phyloP scores from a whole-genome alignment of 2,329 filamentous ascomycete genomes.

The Dothideomycetes sp. region DNA sequence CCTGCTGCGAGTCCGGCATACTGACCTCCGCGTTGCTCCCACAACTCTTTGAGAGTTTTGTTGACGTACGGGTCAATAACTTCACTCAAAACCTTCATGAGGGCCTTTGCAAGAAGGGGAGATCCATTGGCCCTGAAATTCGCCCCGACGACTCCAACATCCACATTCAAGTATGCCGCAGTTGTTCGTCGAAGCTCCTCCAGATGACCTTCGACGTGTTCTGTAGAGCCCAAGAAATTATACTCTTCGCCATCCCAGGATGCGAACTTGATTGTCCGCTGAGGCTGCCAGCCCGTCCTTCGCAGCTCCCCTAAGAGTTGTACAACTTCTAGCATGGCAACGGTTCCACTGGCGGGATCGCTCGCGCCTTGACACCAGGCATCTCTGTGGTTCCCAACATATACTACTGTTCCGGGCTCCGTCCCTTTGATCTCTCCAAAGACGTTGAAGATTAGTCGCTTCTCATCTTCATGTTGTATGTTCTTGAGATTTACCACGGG shows the following conservation, averaged over 20 bases:
- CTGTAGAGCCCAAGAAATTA: constrained; percentile 29
- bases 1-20: constrained; percentile 35
- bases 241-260: constrained; percentile 35
- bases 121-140: constrained; percentile 54
- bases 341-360: constrained; percentile 41
- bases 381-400: constrained; percentile 44
- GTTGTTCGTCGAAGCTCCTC: constrained; percentile 34
- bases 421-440: constrained; percentile 58
- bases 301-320: constrained; percentile 38
- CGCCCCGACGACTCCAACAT: constrained; percentile 40
- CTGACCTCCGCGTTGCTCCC: constrained; percentile 30
- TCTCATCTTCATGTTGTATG: constrained; percentile 65
- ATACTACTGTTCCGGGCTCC: constrained; percentile 45
- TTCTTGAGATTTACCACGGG: constrained; percentile 62
- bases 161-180: constrained; percentile 41
- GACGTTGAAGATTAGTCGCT: constrained; percentile 69
- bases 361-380: constrained; percentile 44
- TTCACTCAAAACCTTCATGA: constrained; percentile 56
- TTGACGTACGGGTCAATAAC: constrained; percentile 22
- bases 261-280: constrained; percentile 35
- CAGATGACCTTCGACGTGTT: constrained; percentile 40
- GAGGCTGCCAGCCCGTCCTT: constrained; percentile 40
- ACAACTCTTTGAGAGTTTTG: constrained; percentile 35
- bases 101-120: constrained; percentile 59
- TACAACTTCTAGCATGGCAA: constrained; percentile 38